Evolutionary conservation across 441 rosid genomes (phyloP), one percentile per base, ranked within the genome.

Genomic region (Hura crepitans): DNA sequence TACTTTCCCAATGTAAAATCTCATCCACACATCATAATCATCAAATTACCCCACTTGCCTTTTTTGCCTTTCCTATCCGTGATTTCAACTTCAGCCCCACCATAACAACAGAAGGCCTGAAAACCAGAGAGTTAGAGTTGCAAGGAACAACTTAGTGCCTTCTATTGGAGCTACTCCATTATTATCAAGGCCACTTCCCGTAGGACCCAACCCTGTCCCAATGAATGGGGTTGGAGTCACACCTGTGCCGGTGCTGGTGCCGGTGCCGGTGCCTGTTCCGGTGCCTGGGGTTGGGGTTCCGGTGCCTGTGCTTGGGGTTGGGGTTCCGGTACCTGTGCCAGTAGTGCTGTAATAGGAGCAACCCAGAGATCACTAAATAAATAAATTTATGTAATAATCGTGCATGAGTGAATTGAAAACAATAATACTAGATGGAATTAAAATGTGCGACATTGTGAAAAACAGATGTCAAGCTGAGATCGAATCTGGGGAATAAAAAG

Each of bases 171-270:
- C 57, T 39, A 69, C 76, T 0, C 81, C 91, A 65, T 39, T 76
- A 69, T 64, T 81, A 43, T 30, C 80, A 28, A 80, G 43, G 50
- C 77, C 86, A 42, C 85, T 83, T 55, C 91, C 89, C 2, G 85
- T 53, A 6, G 91, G 90, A 5, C 80, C 90, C 28, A 81, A 66
- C 27, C 80, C 76, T 2, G 75, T 80, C 11, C 84, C 77, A n/a
- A 68, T 71, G 65, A 78, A 77, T 12, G 83, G 69, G n/a, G 69
- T 63, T 14, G 80, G 62, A 0, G 79, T 71, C 30, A 71, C 68
- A 33, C n/a, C n/a, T 64, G 74, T 71, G 18, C 72, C 72, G 0
- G 81, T 75, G 5, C 80, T 72, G 10, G 72, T 62, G 2, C 77
- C 68, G 0, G 76, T 72, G 1, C 75, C 67, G 0, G 87, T 75